Evolutionary conservation across 306 rosid species (phyloP).

Genomic region (Cicer bijugum): DNA sequence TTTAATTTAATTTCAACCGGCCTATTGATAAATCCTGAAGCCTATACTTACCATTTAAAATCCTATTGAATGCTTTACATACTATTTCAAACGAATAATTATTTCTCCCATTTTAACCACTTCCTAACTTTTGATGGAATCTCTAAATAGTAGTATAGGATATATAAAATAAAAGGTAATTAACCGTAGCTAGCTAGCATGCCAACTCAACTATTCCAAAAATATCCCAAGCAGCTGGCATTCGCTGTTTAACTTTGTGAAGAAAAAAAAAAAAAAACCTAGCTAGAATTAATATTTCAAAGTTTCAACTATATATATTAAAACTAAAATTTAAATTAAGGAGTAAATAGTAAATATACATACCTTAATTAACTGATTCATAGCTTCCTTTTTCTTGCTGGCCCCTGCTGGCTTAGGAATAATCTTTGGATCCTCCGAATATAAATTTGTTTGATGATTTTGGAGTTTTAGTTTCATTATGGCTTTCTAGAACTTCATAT

Average conservation of each 20-base stretch:
- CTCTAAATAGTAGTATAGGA: background rate
- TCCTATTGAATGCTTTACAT: background rate
- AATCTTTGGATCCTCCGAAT: no score
- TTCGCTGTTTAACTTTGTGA: background rate
- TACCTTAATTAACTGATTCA: no score
- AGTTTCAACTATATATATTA: no score
- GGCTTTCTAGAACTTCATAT: constrained; percentile 22
- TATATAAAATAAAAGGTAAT: no score
- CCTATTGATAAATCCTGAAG: constrained; percentile 24
- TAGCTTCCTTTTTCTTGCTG: no score
- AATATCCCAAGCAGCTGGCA: background rate
- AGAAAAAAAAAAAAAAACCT: background rate
- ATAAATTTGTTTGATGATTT: no score
- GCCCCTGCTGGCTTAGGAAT: no score
- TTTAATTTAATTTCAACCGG: constrained; percentile 9
- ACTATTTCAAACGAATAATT: constrained; percentile 6
- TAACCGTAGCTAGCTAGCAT: constrained; percentile 6
- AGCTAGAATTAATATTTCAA: no score
- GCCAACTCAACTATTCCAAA: constrained; percentile 11
- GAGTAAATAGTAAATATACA: no score
- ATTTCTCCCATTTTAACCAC: background rate
- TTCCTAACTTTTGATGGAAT: background rate
- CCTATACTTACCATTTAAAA: constrained; percentile 2
- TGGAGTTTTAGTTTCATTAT: no score
- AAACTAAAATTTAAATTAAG: no score